These are phyloP conservation scores for Coniella vitis DNA, from an alignment of 2,329 filamentous ascomycete species.

Conservation along the genomic window DNA sequence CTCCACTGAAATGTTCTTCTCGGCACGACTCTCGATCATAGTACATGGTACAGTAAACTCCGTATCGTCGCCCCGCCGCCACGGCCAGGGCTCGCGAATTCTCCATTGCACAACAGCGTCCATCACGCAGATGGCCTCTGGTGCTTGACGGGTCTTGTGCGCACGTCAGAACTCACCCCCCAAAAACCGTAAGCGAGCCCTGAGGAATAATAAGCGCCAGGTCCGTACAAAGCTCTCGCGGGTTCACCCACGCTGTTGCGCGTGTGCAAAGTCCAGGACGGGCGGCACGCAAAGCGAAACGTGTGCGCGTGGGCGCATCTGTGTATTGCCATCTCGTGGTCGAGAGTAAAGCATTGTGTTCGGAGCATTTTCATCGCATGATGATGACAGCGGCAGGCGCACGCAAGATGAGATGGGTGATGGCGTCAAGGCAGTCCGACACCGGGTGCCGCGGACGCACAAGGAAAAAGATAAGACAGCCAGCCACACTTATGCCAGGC, in stretches of 20 bases:
- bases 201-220: too few relatives aligned
- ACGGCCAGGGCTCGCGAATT: background rate
- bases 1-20: constrained; percentile 5
- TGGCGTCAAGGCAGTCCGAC: background rate
- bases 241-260: too few relatives aligned
- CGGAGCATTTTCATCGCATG: constrained; percentile 14
- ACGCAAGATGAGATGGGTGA: constrained; percentile 8
- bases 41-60: background rate
- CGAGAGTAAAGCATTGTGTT: background rate
- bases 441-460: constrained; percentile 10
- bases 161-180: background rate
- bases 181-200: too few relatives aligned
- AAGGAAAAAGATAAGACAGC: constrained; percentile 5
- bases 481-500: background rate
- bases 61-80: background rate
- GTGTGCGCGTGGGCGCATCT: too few relatives aligned
- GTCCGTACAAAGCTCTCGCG: too few relatives aligned
- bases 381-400: constrained; percentile 10
- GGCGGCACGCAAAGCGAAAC: too few relatives aligned
- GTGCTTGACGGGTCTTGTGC: background rate
- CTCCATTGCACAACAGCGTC: background rate
- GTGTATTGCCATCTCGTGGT: too few relatives aligned
- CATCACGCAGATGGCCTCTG: background rate
- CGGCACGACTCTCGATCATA: background rate
- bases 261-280: too few relatives aligned